A percentile compares a stretch with the other conserved stretches of the same genome.
Conservation (phyloP, 768 basidiomycete genomes). For the Thelephora ganbajun region DNA sequence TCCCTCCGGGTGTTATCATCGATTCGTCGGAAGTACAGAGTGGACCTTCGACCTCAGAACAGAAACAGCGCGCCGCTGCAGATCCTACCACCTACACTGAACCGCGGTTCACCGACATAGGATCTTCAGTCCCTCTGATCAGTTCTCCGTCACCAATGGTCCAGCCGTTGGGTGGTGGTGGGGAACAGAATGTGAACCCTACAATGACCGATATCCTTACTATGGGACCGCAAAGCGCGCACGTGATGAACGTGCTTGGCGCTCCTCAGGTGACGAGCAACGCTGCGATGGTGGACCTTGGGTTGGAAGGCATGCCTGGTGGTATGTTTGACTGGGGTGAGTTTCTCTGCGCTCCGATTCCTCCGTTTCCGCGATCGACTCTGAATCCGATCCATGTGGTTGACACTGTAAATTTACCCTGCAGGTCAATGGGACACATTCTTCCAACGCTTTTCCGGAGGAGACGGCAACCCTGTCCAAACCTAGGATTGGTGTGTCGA, state of each 20-base stretch:
- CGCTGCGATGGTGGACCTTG: constrained; percentile 51
- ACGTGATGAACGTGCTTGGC: constrained; percentile 68
- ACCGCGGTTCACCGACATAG: constrained; percentile 32
- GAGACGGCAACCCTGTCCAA: neutral
- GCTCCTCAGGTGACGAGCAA: constrained; percentile 41
- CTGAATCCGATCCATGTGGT: neutral
- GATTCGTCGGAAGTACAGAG: constrained; percentile 36
- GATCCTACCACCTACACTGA: constrained; percentile 2
- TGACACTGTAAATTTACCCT: neutral
- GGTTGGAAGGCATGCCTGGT: constrained; percentile 67
- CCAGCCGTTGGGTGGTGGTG: constrained; percentile 29
- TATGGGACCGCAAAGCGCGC: constrained; percentile 36
- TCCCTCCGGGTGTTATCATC: constrained; percentile 45
- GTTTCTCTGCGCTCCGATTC: constrained; percentile 10
- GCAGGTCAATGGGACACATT: constrained; percentile 76
- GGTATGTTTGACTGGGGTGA: constrained; percentile 78
- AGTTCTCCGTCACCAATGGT: no score
- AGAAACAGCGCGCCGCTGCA: neutral
- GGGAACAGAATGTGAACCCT: constrained; percentile 55
- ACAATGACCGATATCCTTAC: constrained; percentile 41
- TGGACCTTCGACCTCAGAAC: constrained; percentile 9
- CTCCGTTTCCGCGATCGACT: constrained; percentile 3
- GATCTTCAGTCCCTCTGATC: no score
- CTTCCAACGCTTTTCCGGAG: constrained; percentile 42
- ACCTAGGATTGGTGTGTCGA: no score